Evolutionary conservation across 1,139 yeast species (phyloP), one percentile per base, ranked within the genome.

Genomic region (Candida glucosophila): DNA sequence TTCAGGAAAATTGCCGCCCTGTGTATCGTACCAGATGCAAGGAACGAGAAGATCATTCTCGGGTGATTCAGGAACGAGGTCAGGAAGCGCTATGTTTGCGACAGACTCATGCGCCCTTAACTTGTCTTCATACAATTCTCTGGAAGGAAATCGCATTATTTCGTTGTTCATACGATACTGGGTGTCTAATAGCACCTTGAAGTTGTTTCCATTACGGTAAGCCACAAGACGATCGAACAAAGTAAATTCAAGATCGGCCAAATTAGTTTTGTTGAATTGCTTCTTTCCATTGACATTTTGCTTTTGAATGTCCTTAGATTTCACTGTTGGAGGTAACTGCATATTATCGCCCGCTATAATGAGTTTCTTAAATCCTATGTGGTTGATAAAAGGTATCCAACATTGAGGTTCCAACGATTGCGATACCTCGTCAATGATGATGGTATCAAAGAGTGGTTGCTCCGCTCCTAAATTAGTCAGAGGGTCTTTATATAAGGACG

Each of bases 401-500:
- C 96, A 86, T 42, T 90, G 95, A 1, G 97, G 95, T 44, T 90
- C 96, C 30, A 88, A 54, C 4, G 96, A 69, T 49, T 90, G 98
- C 0, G 96, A 85, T 0, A 90, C 96, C 51, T 90, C 98, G 50
- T 90, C 98, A 23, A 90, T 86, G 12, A 90, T 81, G 14, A 90
- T 65, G 0, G 94, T 77, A 41, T 83, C 86, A 43, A 90, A 85
- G 11, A 77, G 44, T 5, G 64, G 65, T 37, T 41, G 49, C 11
- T 37, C 55, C 15, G 14, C 41, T 33, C 30, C 41, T 23, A 25
- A 44, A 7, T 30, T 31, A 6, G 36, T 23, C 5, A 25, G 21
- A 9, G 37, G 29, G 17, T 46, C 53, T 20, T 49, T 37, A 44
- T 69, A 65, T 24, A 73, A 55, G 4, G 68, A 63, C 15, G 67